Conservation (phyloP, 257 asterid species). For the Echites panduratus region DNA sequence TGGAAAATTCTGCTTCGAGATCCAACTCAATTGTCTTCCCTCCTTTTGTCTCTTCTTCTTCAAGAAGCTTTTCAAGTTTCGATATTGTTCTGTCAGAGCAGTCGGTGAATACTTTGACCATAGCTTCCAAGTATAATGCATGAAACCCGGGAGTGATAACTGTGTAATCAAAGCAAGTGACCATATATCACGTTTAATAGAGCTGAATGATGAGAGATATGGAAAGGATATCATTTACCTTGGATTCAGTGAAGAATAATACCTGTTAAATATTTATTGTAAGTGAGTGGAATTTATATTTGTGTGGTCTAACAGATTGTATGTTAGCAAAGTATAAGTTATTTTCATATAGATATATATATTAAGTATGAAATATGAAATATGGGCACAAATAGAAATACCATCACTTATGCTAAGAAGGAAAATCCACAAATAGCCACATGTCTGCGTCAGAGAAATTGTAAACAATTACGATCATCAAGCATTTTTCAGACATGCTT, state of each 20-base stretch:
- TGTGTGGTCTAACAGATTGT: background rate
- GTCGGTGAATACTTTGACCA: slow-evolving; percentile 76
- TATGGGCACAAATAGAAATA: background rate
- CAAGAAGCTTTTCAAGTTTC: slow-evolving; percentile 68
- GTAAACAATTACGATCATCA: background rate
- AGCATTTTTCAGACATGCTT: background rate
- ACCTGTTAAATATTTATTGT: background rate
- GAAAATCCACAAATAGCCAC: background rate
- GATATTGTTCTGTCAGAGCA: slow-evolving; percentile 66
- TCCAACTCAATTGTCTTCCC: slow-evolving; percentile 58
- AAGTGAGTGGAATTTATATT: background rate
- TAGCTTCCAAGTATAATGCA: slow-evolving; percentile 85
- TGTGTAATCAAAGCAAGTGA: slow-evolving; percentile 21
- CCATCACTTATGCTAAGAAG: background rate
- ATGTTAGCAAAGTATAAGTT: background rate
- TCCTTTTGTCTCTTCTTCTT: slow-evolving; percentile 45
- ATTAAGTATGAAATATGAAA: background rate
- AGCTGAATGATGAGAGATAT: background rate
- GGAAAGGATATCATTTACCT: background rate
- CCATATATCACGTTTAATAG: background rate
- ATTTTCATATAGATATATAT: no score
- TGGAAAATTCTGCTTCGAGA: slow-evolving; percentile 92
- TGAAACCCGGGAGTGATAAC: slow-evolving; percentile 96
- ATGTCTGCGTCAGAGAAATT: background rate
- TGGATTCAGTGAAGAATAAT: background rate